These are phyloP conservation scores for Arthroderma sp. DNA, from an alignment of 2,329 filamentous ascomycete genomes.

Conservation along the genomic window DNA sequence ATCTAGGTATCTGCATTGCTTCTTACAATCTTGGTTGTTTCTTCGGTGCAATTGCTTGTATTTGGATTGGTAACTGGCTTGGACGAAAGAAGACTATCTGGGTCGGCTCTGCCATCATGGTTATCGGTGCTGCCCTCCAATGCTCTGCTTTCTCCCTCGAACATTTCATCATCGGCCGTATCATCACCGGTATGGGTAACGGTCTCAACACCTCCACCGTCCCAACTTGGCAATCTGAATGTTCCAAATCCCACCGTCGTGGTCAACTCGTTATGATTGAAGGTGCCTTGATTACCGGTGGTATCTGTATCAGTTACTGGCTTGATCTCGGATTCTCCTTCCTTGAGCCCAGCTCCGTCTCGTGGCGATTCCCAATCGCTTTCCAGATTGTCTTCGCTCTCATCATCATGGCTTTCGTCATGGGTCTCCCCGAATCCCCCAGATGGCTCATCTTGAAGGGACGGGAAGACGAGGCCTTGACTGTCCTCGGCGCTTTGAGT, in stretches of 20 bases:
- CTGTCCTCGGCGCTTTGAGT: constrained; percentile 35
- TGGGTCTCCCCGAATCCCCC: constrained; percentile 44
- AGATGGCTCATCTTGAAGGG: constrained; percentile 47
- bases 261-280: constrained; percentile 43
- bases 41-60: constrained; percentile 36
- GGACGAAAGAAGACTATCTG: constrained; percentile 41
- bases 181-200: constrained; percentile 41
- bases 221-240: constrained; percentile 40
- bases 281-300: constrained; percentile 39
- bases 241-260: constrained; percentile 37
- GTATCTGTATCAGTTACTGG: constrained; percentile 40
- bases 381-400: constrained; percentile 46
- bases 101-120: constrained; percentile 36
- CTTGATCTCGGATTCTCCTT: constrained; percentile 41
- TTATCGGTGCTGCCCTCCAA: constrained; percentile 38
- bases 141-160: constrained; percentile 33
- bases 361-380: constrained; percentile 44
- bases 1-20: constrained; percentile 27
- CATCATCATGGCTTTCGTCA: constrained; percentile 36
- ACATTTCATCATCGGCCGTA: constrained; percentile 39
- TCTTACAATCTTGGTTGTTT: constrained; percentile 40
- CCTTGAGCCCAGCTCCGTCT: constrained; percentile 34
- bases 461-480: constrained; percentile 38
- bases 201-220: constrained; percentile 41
- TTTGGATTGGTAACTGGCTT: constrained; percentile 39